Percentiles rank a stretch among this genome's conserved stretches.
These are phyloP conservation scores for Komagataella kurtzmanii DNA, from an alignment of 805 yeast species.

Conservation along the genomic window DNA sequence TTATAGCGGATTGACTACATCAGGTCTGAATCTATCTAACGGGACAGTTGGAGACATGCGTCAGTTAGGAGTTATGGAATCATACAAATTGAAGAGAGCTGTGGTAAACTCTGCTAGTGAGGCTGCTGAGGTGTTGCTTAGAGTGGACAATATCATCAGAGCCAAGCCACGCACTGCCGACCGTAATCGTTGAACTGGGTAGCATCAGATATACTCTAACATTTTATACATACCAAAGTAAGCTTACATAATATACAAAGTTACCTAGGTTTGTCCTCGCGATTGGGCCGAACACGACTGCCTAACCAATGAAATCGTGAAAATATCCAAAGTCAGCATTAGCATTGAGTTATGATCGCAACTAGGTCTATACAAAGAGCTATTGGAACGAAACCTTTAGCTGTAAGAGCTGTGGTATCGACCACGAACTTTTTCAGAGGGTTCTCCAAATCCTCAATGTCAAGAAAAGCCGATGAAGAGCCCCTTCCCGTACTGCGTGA, in stretches of 20 bases:
- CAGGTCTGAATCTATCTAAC: slow-evolving; percentile 77
- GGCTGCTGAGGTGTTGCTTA: slow-evolving; percentile 89
- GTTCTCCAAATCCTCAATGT: neutral
- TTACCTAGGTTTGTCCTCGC: neutral
- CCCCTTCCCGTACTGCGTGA: neutral
- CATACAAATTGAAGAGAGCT: slow-evolving; percentile 82
- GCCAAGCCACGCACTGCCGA: slow-evolving; percentile 97
- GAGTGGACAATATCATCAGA: slow-evolving; percentile 93
- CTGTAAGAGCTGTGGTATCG: neutral
- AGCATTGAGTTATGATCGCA: neutral
- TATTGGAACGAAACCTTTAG: neutral
- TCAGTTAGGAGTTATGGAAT: slow-evolving; percentile 84
- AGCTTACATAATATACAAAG: neutral
- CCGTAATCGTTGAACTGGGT: slow-evolving; percentile 30
- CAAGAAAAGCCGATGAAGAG: neutral
- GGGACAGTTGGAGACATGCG: slow-evolving; percentile 92
- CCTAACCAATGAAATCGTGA: neutral
- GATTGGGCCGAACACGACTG: neutral
- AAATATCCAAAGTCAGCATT: neutral
- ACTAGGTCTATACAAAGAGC: neutral
- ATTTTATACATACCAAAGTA: neutral
- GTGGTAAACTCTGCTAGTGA: slow-evolving; percentile 95
- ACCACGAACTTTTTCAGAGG: neutral
- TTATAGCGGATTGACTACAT: slow-evolving; percentile 82
- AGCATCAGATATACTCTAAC: neutral